Percentiles rank a stretch among this genome's conserved stretches.
phyloP scores from a whole-genome alignment of 176 grass and related monocot genomes.

The Lolium multiflorum region DNA sequence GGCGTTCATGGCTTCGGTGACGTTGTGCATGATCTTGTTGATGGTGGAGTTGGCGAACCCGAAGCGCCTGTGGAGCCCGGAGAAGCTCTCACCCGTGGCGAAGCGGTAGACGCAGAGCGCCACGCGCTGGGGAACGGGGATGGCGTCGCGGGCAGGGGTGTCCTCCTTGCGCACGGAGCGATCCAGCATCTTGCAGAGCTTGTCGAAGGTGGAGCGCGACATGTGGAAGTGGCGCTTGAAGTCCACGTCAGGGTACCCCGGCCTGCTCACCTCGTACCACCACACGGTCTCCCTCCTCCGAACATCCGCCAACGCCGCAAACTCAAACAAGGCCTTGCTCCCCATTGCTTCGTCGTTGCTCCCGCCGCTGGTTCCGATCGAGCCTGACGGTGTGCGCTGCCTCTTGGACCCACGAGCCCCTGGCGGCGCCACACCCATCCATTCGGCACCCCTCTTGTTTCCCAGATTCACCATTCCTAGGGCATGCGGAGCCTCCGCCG shows the following conservation, averaged over 20 bases:
- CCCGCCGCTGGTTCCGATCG: neutral
- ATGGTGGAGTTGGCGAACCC: conserved; percentile 68
- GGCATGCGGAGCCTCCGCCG: neutral
- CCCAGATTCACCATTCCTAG: neutral
- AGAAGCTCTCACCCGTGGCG: conserved; percentile 70
- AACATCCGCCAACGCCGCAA: neutral
- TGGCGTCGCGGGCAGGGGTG: conserved; percentile 70
- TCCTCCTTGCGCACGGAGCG: conserved; percentile 73
- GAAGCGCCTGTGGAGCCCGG: conserved; percentile 69
- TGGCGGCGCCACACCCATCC: neutral
- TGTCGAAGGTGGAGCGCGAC: conserved; percentile 66
- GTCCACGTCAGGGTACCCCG: conserved; percentile 63
- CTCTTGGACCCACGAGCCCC: neutral
- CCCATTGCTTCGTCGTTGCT: too few relatives aligned
- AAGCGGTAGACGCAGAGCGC: conserved; percentile 84
- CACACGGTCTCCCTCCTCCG: conserved; percentile 31
- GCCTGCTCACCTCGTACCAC: conserved; percentile 68
- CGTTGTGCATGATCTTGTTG: conserved; percentile 85
- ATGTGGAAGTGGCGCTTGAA: conserved; percentile 79
- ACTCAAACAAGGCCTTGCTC: neutral
- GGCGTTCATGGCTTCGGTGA: conserved; percentile 73
- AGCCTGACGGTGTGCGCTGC: neutral
- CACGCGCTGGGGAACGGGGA: conserved; percentile 77
- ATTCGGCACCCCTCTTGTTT: neutral
- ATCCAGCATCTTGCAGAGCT: conserved; percentile 69